Base-by-base conservation (phyloP, 1,284 basidiomycete genomes). In the Lentinula novae-zelandiae region DNA sequence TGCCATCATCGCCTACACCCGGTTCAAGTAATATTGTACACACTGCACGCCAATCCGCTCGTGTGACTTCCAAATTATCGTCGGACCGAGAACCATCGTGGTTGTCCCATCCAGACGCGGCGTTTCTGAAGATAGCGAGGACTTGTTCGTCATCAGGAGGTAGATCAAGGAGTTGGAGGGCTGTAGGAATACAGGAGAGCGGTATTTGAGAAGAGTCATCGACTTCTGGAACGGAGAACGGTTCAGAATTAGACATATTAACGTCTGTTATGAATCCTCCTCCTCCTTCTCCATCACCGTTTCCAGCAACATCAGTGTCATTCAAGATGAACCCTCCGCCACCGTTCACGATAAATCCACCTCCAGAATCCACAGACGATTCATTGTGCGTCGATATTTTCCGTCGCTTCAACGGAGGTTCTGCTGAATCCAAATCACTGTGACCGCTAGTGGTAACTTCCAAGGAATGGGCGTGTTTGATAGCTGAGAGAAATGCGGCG, bases 21-120 rank as follows among this genome's bases (percentile, higher is more conserved):
- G 76, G 63, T 62, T 84, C 84, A 6, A 90, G 74, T 2, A 92
- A 72, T 1, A 85, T 85, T 12, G 86, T 82, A 69, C 90, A 92
- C 7, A 92, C 86, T 15, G 87, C 79, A 40, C 87, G 79, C 87
- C 87, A 92, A 68, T 91, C 89, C 42, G 84, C 83, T 54, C 78
- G 74, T 64, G 76, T 81, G 27, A 91, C 81, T 10, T 52, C 52
- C 6, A 54, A 57, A 10, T 66, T 68, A 0, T 73, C 69, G 9
- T 58, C 63, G 42, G 64, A 64, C 20, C 60, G 53, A 46, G 56
- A 60, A 12, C 57, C 66, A n/a, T 44, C 40, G 31, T 20, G 27
- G 20, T 40, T 42, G 42, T 70, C 70, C 89, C 90, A 90, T 8
- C 87, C 89, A 1, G 81, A 77, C 0, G 87, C 86, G 2, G 90